Conservation (phyloP, 257 asterid species). For the Solanum appendiculatum region DNA sequence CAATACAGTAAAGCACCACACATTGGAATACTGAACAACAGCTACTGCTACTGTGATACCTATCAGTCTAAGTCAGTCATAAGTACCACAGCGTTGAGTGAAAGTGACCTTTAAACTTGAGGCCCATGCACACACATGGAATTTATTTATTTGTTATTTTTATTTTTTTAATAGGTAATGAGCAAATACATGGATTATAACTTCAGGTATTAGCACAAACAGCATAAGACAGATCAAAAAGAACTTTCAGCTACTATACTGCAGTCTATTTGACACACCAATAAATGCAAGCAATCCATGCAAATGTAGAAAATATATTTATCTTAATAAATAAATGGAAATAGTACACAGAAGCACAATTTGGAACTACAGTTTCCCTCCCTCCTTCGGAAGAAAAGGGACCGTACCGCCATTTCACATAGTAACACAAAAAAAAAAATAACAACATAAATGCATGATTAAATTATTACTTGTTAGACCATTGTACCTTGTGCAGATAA, state of each 20-base stretch:
- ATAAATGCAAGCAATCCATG: neutral
- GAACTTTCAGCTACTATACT: neutral
- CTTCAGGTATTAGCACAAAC: neutral
- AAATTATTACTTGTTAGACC: neutral
- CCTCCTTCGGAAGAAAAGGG: neutral
- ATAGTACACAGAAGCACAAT: neutral
- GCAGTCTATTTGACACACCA: neutral
- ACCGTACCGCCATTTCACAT: neutral
- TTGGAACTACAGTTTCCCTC: neutral
- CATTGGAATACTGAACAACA: neutral
- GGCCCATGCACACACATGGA: neutral
- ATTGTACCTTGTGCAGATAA: conserved; percentile 83
- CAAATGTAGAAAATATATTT: neutral
- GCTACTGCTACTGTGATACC: neutral
- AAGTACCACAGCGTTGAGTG: neutral
- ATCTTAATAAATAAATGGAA: neutral
- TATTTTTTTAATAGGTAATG: neutral
- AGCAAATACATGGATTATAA: neutral
- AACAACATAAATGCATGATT: neutral
- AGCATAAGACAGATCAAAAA: neutral
- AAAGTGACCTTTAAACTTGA: neutral
- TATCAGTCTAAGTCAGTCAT: neutral
- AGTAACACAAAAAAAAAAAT: neutral
- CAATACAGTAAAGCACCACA: neutral
- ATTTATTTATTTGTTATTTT: neutral